Percentiles rank a stretch among this genome's conserved stretches.
Evolutionary conservation across 1,284 basidiomycete species (phyloP).

Genomic region (Ganoderma resinaceum): DNA sequence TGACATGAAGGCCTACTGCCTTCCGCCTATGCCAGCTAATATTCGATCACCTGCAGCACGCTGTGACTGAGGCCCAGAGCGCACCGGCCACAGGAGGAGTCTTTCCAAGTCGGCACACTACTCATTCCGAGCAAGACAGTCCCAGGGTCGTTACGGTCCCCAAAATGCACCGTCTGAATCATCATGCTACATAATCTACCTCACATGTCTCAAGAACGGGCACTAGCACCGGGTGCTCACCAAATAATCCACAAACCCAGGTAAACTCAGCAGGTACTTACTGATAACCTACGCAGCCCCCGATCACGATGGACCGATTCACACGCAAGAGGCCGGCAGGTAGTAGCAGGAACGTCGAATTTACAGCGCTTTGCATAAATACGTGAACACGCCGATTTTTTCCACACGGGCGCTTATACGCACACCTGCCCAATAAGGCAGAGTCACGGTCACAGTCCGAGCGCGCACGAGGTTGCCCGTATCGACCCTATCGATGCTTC

Average conservation of each 20-base stretch:
- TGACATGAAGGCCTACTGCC: not conserved
- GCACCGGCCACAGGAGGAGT: not conserved
- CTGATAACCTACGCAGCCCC: not conserved
- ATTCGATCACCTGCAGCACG: not conserved
- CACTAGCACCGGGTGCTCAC: not conserved
- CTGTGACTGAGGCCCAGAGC: not conserved
- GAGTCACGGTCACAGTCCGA: too few relatives aligned
- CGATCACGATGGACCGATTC: not conserved
- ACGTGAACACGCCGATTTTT: too few relatives aligned
- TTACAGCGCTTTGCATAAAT: too few relatives aligned
- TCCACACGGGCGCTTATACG: too few relatives aligned
- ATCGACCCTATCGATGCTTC: too few relatives aligned
- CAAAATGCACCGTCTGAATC: not conserved
- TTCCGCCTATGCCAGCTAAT: not conserved
- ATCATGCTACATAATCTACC: not conserved
- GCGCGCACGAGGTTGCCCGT: too few relatives aligned
- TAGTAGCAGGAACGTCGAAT: not conserved
- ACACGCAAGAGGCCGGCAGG: not conserved
- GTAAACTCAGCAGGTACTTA: not conserved
- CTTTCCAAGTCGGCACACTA: not conserved
- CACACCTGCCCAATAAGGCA: too few relatives aligned
- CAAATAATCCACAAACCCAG: not conserved
- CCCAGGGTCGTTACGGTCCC: not conserved
- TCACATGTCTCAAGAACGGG: not conserved
- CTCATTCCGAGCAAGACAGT: not conserved